These are phyloP conservation scores for Aeminium ludgeri DNA, from an alignment of 495 filamentous ascomycete genomes.

Conservation along the genomic window DNA sequence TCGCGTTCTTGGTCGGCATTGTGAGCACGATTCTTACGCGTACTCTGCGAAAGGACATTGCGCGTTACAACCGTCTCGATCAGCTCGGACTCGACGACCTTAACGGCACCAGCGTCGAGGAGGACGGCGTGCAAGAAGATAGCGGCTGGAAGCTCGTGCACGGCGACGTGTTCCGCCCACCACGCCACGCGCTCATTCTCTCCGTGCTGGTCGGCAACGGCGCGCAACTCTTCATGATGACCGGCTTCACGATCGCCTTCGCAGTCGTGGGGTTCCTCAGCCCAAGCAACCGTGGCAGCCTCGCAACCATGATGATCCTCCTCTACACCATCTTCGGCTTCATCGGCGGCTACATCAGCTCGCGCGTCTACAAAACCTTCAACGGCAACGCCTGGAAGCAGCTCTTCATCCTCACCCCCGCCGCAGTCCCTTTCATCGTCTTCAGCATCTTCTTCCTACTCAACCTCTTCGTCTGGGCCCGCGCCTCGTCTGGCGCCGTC, in stretches of 20 bases:
- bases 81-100: conserved; percentile 72
- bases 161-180: conserved; percentile 89
- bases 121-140: conserved; percentile 93
- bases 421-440: conserved; percentile 72
- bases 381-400: conserved; percentile 85
- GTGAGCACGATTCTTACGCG: conserved; percentile 77
- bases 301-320: conserved; percentile 79
- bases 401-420: conserved; percentile 74
- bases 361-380: conserved; percentile 81
- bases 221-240: conserved; percentile 94
- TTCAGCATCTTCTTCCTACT: conserved; percentile 84
- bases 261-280: conserved; percentile 89
- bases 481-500: conserved; percentile 77
- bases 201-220: conserved; percentile 85
- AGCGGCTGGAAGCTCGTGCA: conserved; percentile 98
- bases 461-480: conserved; percentile 89
- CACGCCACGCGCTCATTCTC: conserved; percentile 63
- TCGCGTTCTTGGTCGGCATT: conserved; percentile 77
- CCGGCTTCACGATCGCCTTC: conserved; percentile 79
- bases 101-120: conserved; percentile 50
- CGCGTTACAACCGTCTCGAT: conserved; percentile 85
- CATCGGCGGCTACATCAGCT: conserved; percentile 80
- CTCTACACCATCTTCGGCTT: conserved; percentile 87
- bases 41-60: conserved; percentile 83
- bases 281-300: conserved; percentile 80